Evolutionary conservation across 805 yeast genomes (phyloP).

Genomic region (Kurtzmaniella cleridarum): DNA sequence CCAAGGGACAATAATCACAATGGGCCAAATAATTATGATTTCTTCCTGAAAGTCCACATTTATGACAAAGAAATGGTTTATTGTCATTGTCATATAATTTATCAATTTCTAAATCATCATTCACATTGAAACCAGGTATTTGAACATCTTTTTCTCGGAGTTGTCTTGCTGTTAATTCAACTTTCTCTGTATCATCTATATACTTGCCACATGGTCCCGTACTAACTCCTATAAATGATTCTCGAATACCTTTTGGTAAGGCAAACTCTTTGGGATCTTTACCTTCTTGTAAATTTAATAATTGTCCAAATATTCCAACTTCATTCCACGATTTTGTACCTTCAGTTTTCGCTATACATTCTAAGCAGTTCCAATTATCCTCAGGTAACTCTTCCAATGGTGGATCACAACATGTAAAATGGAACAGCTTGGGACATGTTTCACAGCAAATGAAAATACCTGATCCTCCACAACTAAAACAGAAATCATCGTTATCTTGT

Average conservation of each 20-base stretch:
- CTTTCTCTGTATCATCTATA: conserved; percentile 33
- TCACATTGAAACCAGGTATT: conserved; percentile 32
- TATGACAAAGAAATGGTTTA: conserved; percentile 63
- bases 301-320: conserved; percentile 48
- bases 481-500: conserved; percentile 72
- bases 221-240: conserved; percentile 65
- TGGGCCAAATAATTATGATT: conserved; percentile 51
- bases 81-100: conserved; percentile 63
- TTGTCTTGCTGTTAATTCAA: conserved; percentile 40
- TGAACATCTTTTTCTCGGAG: conserved; percentile 23
- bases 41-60: conserved; percentile 69
- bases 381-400: conserved; percentile 85
- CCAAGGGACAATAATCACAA: conserved; percentile 78
- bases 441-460: conserved; percentile 94
- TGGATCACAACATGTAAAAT: conserved; percentile 86
- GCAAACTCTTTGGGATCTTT: conserved; percentile 36
- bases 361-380: conserved; percentile 84
- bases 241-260: conserved; percentile 66
- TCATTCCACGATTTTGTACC: conserved; percentile 18
- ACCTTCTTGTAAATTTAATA: conserved; percentile 65
- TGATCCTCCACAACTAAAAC: conserved; percentile 84
- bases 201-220: conserved; percentile 71
- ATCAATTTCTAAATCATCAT: conserved; percentile 57
- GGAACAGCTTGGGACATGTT: conserved; percentile 87
- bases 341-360: conserved; percentile 49